Percentiles rank a stretch among this genome's conserved stretches.
Evolutionary conservation across 257 asterid species (phyloP).

Genomic region (Solanum peruvianum): DNA sequence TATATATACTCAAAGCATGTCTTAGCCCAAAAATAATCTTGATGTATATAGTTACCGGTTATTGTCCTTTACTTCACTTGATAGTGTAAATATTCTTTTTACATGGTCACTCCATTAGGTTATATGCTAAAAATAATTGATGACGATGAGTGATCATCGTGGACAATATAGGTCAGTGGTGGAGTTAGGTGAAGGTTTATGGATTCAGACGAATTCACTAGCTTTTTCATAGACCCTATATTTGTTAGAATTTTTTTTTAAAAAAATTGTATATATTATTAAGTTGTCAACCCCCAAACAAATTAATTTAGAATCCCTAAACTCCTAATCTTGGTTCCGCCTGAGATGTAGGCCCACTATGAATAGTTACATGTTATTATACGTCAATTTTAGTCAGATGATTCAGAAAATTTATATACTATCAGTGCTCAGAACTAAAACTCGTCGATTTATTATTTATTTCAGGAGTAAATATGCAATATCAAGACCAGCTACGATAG

Average conservation of each 20-base stretch:
- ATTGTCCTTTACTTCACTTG: neutral
- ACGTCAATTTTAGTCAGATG: neutral
- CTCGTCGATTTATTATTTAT: neutral
- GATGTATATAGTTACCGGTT: neutral
- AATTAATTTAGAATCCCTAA: no score
- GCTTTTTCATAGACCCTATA: no score
- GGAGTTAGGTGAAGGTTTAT: no score
- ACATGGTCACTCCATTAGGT: neutral
- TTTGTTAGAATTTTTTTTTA: no score
- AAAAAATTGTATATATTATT: no score
- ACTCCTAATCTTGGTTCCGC: no score
- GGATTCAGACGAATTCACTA: no score
- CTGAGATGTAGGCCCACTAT: neutral
- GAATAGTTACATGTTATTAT: neutral
- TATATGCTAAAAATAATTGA: neutral
- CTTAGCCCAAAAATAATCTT: neutral
- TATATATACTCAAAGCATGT: neutral
- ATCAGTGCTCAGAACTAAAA: neutral
- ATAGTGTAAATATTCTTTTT: neutral
- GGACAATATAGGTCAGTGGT: neutral
- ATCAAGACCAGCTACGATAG: constrained; percentile 53
- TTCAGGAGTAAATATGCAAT: constrained; percentile 28
- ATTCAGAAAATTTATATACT: no score
- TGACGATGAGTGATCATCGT: neutral
- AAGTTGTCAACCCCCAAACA: no score